Evolutionary conservation across 371 early-diverging fungal species (phyloP), one percentile per base, ranked within the genome.

Genomic region (Funneliformis caledonium): DNA sequence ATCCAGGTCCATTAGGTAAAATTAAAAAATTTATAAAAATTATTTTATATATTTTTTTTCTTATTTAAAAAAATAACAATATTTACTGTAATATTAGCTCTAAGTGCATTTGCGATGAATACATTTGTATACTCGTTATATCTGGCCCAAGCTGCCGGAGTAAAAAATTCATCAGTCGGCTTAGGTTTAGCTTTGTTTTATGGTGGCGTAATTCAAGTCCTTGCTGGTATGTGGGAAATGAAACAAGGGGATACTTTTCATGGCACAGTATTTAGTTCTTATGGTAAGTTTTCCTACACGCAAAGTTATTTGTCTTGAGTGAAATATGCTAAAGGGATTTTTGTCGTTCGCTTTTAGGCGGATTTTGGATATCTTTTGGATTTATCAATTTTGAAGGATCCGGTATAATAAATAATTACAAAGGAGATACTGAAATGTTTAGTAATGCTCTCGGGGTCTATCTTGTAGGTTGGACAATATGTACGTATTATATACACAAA

Each of bases 341-440:
- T 37, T 37, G 37, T 37, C 10, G 5, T 42, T 89, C 91, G 6
- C 89, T 91, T n/a, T 93, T 90, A 81, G 95, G 93, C 74, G 94
- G 91, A 31, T 93, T 94, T 88, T 95, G 94, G 94, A 83, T 95
- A 65, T 87, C 93, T 12, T 94, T 90, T 80, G 93, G 86, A 22
- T 82, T 84, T 69, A 90, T 92, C 69, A 85, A 90, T 61, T 86
- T 89, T 43, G 93, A 94, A 60, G 89, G 88, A 14, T 88, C 90
- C 56, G 88, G 86, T 19, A 83, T 91, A 59, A 76, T 82, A 2
- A 84, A 81, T 5, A 86, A 89, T 4, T 91, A 91, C 76, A 73
- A 82, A 4, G 80, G 78, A 14, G 83, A 82, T 59, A 85, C 83
- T 45, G 77, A 85, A 26, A 84, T 85, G 9, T 81, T 90, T 69